These are phyloP conservation scores for Penicillium paxilli DNA, from an alignment of 495 filamentous ascomycete species.

Conservation along the genomic window DNA sequence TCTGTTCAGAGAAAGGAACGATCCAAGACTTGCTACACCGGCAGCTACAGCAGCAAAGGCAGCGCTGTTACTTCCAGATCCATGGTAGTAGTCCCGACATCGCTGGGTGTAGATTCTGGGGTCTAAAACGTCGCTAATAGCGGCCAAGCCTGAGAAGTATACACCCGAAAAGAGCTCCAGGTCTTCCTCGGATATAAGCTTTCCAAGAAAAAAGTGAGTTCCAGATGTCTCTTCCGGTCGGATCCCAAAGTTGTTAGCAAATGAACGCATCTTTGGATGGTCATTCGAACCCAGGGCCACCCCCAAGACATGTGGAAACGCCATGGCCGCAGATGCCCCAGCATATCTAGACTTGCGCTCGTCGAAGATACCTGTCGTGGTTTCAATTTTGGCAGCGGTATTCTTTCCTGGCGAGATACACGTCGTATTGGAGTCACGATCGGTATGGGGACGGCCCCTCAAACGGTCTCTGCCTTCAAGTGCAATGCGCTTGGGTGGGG, in stretches of 20 bases:
- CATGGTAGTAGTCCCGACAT: conserved; percentile 29
- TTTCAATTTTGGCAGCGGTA: too few species aligned
- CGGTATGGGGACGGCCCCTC: too few species aligned
- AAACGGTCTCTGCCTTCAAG: conserved; percentile 7
- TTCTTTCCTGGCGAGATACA: too few species aligned
- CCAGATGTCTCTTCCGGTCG: conserved; percentile 31
- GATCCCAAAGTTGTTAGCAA: conserved; percentile 35
- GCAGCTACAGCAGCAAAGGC: conserved; percentile 32
- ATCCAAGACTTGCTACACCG: conserved; percentile 29
- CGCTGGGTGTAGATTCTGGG: conserved; percentile 29
- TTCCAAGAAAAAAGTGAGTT: conserved; percentile 19
- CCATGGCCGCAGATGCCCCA: conserved; percentile 33
- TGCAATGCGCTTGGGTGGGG: conserved; percentile 12
- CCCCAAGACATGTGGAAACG: conserved; percentile 33
- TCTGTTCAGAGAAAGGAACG: conserved; percentile 28
- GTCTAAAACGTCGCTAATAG: conserved; percentile 27
- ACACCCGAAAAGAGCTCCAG: conserved; percentile 18
- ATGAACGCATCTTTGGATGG: conserved; percentile 27
- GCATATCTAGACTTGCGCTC: conserved; percentile 31
- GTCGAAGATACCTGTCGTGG: conserved; percentile 35
- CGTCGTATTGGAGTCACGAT: too few species aligned
- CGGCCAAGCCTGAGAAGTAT: conserved; percentile 25
- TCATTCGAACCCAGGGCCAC: conserved; percentile 28
- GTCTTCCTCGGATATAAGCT: conserved; percentile 28
- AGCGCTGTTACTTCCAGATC: conserved; percentile 14